Evolutionary conservation across 2,329 filamentous ascomycete genomes (phyloP), one percentile per base, ranked within the genome.

Genomic region (Thermothelomyces thermophilus): DNA sequence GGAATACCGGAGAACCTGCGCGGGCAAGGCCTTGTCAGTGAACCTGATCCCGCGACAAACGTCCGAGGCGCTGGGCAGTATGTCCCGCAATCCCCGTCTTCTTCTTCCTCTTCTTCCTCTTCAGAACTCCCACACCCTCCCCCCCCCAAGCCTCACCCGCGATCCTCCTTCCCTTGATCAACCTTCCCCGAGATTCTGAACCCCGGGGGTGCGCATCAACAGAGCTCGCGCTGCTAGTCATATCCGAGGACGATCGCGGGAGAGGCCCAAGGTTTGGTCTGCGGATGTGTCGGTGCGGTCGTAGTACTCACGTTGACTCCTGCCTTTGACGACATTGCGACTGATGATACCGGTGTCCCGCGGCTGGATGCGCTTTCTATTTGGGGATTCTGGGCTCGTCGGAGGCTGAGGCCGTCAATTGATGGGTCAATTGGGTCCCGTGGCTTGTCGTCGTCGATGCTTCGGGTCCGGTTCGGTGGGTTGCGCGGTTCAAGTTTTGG

Each of bases 1-100:
- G 67, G 90, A 91, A 80, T 91, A 98, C 74, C 93, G 90, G 71
- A 97, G 82, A 71, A 98, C 91, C 93, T 98, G 71, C 16, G 45
- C 14, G 39, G 7, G 13, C n/a, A 24, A 28, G n/a, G n/a, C n/a
- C 33, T 10, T 4, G 33, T 46, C 34, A 52, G 52, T 47, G 16
- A 44, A 39, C 33, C 45, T 41, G 20, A 34, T 17, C 46, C 16
- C 20, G 10, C 11, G 10, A 36, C 13, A 11, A 26, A 9, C 39
- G 39, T 8, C 7, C 10, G 22, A n/a, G 30, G 22, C 31, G 24
- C 37, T 42, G 30, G 35, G 10, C n/a, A 19, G 16, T 35, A 40
- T 42, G 43, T 49, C 43, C 17, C 43, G 35, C 40, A 47, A 43
- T n/a, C 35, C 35, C 28, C n/a, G 16, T 17, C 33, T 17, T 9